Base-by-base conservation (phyloP, 805 yeast genomes). In the Peterozyma xylosa region DNA sequence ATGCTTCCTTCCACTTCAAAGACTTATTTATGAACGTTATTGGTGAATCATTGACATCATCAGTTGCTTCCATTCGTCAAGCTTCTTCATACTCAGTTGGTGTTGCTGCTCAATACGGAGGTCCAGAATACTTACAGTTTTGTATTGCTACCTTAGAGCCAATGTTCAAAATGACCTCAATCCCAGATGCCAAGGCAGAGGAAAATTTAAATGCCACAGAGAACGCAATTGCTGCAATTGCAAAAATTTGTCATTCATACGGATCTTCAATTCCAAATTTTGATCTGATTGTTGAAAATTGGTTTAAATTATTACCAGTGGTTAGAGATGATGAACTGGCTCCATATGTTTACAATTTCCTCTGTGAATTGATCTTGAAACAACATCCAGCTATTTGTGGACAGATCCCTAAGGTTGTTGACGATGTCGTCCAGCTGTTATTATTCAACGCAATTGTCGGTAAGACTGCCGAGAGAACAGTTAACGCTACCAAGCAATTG, bases 151-250 rank as follows among this genome's bases (percentile, higher is more conserved):
- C 88, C n/a, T 67, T 91, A 50, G 87, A 80, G 50, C 79, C 87
- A 15, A 72, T 93, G 62, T 74, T 84, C 55, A 80, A 80, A 52
- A 76, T 88, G 64, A 75, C 83, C 15, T 70, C 78, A 35, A 78
- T 80, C 18, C 89, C 96, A 7, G 95, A 87, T 51, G 82, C 96
- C 2, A 80, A 86, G 49, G 76, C 80, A n/a, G 95, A 86, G 37
- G 96, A 86, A 45, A 88, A 88, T 55, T 63, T 86, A 35, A 74
- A 75, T 45, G 95, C 97, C 5, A 89, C 97, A 2, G 99, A 93
- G 62, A 85, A 84, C 56, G 82, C 88, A 11, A 71, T 82, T 46
- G 76, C 86, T 3, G 78, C 97, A 1, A 82, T 93, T 50, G 91
- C 97, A 33, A 87, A 87, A 60, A 77, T 91, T 9, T 71, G 90